These are phyloP conservation scores for Cryphonectria carpinicola DNA, from an alignment of 2,329 filamentous ascomycete species.

Conservation along the genomic window DNA sequence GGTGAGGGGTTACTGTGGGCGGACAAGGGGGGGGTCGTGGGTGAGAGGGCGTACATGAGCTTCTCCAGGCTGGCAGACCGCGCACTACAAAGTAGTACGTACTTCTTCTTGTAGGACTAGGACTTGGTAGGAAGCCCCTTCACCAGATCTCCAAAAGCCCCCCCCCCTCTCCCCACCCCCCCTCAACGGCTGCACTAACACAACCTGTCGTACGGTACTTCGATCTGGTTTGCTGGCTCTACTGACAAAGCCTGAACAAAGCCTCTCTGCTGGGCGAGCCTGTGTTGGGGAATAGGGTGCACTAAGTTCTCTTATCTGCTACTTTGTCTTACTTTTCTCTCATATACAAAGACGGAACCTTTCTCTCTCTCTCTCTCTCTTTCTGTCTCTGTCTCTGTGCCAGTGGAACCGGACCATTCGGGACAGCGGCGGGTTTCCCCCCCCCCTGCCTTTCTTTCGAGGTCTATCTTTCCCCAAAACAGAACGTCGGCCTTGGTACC, in stretches of 20 bases:
- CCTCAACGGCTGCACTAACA: background rate
- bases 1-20: background rate
- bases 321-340: background rate
- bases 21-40: background rate
- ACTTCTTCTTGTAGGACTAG: background rate
- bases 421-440: background rate
- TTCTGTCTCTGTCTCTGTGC: background rate
- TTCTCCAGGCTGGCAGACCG: background rate
- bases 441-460: background rate
- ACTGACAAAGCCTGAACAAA: background rate
- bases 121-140: background rate
- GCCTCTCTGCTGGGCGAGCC: background rate
- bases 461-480: background rate
- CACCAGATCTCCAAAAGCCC: background rate
- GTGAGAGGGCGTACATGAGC: background rate
- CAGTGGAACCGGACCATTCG: background rate
- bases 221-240: background rate
- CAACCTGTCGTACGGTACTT: background rate
- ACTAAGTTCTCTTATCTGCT: background rate
- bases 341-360: background rate
- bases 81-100: background rate
- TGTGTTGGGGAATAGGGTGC: background rate
- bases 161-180: background rate
- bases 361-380: background rate
- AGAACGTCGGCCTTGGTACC: background rate